phyloP scores from a whole-genome alignment of 2,329 filamentous ascomycete genomes.

The Pyrenochaeta sp. region DNA sequence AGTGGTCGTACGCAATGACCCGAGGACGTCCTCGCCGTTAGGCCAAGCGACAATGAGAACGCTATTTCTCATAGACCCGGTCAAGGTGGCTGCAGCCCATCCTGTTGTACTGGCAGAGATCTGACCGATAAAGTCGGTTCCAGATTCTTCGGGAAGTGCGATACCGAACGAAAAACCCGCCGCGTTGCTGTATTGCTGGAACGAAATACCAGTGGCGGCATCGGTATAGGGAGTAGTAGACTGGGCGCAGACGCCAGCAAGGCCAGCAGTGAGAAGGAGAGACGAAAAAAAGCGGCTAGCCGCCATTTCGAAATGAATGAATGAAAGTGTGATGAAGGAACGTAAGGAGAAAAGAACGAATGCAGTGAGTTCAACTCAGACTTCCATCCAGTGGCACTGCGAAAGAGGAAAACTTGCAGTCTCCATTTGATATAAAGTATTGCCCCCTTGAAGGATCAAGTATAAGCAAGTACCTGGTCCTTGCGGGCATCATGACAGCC shows the following conservation, averaged over 20 bases:
- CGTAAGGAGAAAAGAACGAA: not conserved
- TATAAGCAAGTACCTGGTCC: too few relatives aligned
- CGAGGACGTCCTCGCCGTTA: conserved; percentile 53
- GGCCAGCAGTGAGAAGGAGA: not conserved
- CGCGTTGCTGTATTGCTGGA: conserved; percentile 30
- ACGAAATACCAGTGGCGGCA: conserved; percentile 20
- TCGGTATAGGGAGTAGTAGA: conserved; percentile 20
- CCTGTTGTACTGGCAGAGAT: conserved; percentile 55
- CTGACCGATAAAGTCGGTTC: conserved; percentile 61
- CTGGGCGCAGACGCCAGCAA: conserved; percentile 15
- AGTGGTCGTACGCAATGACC: conserved; percentile 54
- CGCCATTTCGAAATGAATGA: not conserved
- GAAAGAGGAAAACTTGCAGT: too few relatives aligned
- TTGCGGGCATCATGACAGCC: too few relatives aligned
- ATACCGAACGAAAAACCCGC: conserved; percentile 57
- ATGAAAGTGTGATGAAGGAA: not conserved
- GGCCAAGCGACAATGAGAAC: conserved; percentile 60
- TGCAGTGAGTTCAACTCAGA: not conserved
- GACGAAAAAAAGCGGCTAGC: conserved; percentile 1
- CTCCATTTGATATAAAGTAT: too few relatives aligned
- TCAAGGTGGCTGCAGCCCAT: conserved; percentile 59
- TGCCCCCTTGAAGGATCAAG: too few relatives aligned
- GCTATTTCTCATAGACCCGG: conserved; percentile 54
- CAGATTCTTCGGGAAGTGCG: conserved; percentile 52
- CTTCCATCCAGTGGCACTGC: too few relatives aligned